A percentile compares a stretch with the other conserved stretches of the same genome.
phyloP scores from a whole-genome alignment of 768 basidiomycete species.

The Mycena metata region DNA sequence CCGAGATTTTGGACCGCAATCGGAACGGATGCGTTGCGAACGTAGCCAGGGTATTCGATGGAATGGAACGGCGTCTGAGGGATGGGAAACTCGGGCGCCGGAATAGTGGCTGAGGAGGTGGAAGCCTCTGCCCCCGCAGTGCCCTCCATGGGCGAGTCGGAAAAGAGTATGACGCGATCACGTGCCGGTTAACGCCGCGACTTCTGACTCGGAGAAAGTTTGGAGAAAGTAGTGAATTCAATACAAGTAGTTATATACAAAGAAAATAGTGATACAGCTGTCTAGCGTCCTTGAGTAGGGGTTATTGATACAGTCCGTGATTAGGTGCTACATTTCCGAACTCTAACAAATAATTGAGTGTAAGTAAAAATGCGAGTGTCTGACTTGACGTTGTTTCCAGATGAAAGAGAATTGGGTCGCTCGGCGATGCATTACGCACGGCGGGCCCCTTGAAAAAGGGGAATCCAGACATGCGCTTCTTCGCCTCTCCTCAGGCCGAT shows the following conservation, averaged over 20 bases:
- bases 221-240: no score
- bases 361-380: no score
- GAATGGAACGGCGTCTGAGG: conserved; percentile 78
- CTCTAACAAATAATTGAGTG: neutral
- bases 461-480: conserved; percentile 8
- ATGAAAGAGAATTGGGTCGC: no score
- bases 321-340: conserved; percentile 19
- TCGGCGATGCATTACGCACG: no score
- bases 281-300: conserved; percentile 20
- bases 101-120: neutral
- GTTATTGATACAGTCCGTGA: conserved; percentile 21
- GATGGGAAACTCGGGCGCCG: conserved; percentile 58
- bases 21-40: conserved; percentile 71
- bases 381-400: no score
- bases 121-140: conserved; percentile 22
- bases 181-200: conserved; percentile 12
- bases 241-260: neutral
- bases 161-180: conserved; percentile 14
- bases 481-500: conserved; percentile 22
- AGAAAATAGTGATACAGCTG: conserved; percentile 8
- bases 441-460: neutral
- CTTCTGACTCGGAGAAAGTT: no score
- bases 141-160: conserved; percentile 33
- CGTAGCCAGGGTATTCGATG: conserved; percentile 93
- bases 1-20: conserved; percentile 76